Conservation (phyloP, 805 yeast species). For the Kuraishia cidri region DNA sequence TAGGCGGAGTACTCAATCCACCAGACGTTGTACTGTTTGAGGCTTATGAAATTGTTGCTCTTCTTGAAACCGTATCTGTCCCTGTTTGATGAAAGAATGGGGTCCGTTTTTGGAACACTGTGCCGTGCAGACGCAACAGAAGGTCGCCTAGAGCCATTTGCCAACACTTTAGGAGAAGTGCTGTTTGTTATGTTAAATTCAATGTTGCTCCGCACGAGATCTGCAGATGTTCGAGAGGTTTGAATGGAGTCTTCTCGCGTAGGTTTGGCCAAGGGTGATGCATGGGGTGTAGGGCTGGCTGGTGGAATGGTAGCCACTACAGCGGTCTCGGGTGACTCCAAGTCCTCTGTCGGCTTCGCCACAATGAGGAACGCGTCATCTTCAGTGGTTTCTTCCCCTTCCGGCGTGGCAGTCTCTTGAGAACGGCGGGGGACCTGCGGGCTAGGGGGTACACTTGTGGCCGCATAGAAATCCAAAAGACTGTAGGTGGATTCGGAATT, state of each 20-base stretch:
- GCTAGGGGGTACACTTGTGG: conserved; percentile 1
- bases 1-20: conserved; percentile 59
- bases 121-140: too few relatives aligned
- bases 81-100: conserved; percentile 19
- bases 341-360: too few relatives aligned
- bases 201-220: conserved; percentile 1
- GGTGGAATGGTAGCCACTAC: too few relatives aligned
- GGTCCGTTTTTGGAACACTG: neutral
- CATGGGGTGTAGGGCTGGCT: too few relatives aligned
- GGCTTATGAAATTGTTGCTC: conserved; percentile 40
- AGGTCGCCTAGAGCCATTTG: too few relatives aligned
- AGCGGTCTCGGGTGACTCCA: too few relatives aligned
- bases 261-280: too few relatives aligned
- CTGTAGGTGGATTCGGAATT: conserved; percentile 5
- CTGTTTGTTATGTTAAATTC: neutral
- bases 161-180: neutral
- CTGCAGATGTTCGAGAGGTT: conserved; percentile 3
- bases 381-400: too few relatives aligned
- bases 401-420: too few relatives aligned
- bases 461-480: conserved; percentile 6
- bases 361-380: too few relatives aligned
- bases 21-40: conserved; percentile 64
- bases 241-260: neutral
- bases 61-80: conserved; percentile 90
- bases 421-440: too few relatives aligned